Evolutionary conservation across 192 early-diverging fungal species (phyloP).

Genomic region (Piromyces finnis): DNA sequence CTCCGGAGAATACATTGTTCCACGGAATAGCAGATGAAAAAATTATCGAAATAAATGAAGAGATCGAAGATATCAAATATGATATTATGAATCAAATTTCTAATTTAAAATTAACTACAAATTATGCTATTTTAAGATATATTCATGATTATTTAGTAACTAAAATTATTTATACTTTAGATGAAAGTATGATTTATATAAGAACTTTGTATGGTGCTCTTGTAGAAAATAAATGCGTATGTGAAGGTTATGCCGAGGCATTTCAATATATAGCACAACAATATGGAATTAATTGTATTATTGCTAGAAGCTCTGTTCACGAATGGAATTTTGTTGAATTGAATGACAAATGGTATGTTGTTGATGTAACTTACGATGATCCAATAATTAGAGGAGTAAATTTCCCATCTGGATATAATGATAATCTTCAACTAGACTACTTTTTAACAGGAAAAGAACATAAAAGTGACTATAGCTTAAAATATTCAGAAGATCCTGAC

Average conservation of each 20-base stretch:
- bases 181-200: not conserved
- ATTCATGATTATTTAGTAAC: not conserved
- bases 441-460: not conserved
- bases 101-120: not conserved
- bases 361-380: not conserved
- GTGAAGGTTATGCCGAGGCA: not conserved
- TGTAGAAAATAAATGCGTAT: not conserved
- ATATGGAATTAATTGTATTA: not conserved
- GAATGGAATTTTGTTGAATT: not conserved
- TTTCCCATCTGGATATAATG: not conserved
- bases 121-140: not conserved
- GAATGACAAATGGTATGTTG: not conserved
- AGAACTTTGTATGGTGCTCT: not conserved
- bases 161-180: not conserved
- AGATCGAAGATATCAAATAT: not conserved
- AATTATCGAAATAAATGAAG: not conserved
- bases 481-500: not conserved
- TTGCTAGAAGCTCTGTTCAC: not conserved
- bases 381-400: not conserved
- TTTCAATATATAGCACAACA: not conserved
- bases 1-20: not conserved
- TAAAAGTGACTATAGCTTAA: not conserved
- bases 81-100: not conserved
- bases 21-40: not conserved
- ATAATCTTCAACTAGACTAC: not conserved